Percentiles rank a stretch among this genome's conserved stretches.
Conservation (phyloP, 768 basidiomycete genomes). For the Tricholoma sp. region DNA sequence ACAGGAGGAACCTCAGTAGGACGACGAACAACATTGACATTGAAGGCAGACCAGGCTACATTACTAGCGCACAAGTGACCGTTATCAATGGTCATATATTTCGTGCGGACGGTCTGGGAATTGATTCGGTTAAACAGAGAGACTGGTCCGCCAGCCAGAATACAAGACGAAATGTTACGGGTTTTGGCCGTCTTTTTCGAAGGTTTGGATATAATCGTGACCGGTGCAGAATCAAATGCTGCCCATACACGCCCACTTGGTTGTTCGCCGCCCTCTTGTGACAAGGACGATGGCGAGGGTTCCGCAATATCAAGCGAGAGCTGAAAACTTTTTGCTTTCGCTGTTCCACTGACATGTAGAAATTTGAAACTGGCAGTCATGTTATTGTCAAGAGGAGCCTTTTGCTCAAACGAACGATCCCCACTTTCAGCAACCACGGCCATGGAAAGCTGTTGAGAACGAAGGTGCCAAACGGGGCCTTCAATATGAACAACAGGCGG, state of each 20-base stretch:
- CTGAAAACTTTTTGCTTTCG: constrained; percentile 87
- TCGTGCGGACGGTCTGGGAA: constrained; percentile 93
- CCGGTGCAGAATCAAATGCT: constrained; percentile 85
- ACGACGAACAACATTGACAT: constrained; percentile 81
- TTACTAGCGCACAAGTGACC: constrained; percentile 84
- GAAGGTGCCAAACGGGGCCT: constrained; percentile 82
- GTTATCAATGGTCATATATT: constrained; percentile 93
- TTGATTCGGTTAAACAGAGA: constrained; percentile 96
- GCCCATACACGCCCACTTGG: constrained; percentile 76
- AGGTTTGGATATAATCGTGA: constrained; percentile 94
- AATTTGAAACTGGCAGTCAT: constrained; percentile 91
- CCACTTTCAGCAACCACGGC: constrained; percentile 80
- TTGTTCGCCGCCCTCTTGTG: constrained; percentile 40
- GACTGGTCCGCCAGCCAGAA: constrained; percentile 83
- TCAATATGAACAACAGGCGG: constrained; percentile 92
- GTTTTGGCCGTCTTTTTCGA: constrained; percentile 97
- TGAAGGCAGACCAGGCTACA: constrained; percentile 90
- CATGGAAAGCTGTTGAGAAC: constrained; percentile 78
- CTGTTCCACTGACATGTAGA: constrained; percentile 81
- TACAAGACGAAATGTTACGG: constrained; percentile 86
- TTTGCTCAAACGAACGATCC: constrained; percentile 80
- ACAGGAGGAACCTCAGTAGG: constrained; percentile 59
- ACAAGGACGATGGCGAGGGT: constrained; percentile 49
- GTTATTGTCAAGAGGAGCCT: constrained; percentile 75
- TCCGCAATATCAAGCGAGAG: constrained; percentile 82